Conservation (phyloP, 768 basidiomycete species). For the Kwoniella sp. region DNA sequence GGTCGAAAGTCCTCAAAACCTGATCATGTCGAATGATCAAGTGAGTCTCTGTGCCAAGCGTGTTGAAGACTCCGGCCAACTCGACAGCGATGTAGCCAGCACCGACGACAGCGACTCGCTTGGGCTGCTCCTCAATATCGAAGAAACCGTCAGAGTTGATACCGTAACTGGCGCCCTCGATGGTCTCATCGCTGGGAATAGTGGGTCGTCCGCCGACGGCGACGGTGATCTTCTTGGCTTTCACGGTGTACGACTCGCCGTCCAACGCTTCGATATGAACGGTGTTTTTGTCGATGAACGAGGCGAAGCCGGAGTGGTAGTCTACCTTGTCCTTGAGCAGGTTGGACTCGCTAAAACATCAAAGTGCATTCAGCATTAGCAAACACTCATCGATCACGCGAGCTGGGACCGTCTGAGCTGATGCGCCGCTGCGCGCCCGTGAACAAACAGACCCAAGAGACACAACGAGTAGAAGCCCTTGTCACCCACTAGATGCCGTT, state of each 20-base stretch:
- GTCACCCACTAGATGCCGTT: slow-evolving; percentile 75
- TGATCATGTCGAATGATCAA: slow-evolving; percentile 85
- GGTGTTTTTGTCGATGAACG: slow-evolving; percentile 68
- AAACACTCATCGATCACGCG: neutral
- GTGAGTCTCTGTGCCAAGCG: slow-evolving; percentile 88
- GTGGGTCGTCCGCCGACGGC: slow-evolving; percentile 85
- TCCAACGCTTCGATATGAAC: slow-evolving; percentile 70
- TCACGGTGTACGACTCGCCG: slow-evolving; percentile 70
- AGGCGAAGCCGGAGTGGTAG: slow-evolving; percentile 76
- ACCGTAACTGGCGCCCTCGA: slow-evolving; percentile 83
- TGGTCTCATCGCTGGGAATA: slow-evolving; percentile 72
- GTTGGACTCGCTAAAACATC: slow-evolving; percentile 70
- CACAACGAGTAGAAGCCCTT: neutral
- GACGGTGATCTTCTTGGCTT: slow-evolving; percentile 76
- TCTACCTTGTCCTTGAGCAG: slow-evolving; percentile 85
- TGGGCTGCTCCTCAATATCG: slow-evolving; percentile 83
- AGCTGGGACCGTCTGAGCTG: neutral
- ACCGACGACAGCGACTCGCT: slow-evolving; percentile 88
- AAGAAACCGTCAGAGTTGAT: slow-evolving; percentile 97
- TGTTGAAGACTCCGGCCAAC: slow-evolving; percentile 89
- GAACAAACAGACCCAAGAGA: neutral
- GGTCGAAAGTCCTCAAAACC: slow-evolving; percentile 91
- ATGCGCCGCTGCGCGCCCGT: no score
- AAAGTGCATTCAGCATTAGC: neutral
- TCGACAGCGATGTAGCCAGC: slow-evolving; percentile 99